A percentile compares a stretch with the other conserved stretches of the same genome.
Conservation (phyloP, 306 rosid genomes). For the Neltuma alba region DNA sequence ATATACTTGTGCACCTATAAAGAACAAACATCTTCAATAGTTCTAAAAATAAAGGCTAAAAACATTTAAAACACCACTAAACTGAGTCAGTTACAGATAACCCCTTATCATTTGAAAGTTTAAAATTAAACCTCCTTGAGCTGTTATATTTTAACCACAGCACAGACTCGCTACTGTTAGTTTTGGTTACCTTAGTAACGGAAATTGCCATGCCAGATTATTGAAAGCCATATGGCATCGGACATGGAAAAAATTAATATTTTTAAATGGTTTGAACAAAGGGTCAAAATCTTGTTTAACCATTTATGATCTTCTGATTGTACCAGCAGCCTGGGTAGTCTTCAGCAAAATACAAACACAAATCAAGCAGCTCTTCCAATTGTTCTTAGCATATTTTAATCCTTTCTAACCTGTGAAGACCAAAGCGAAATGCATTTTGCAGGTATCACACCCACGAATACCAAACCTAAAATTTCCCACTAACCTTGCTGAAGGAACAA, state of each 20-base stretch:
- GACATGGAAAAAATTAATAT: neutral
- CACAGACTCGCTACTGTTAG: neutral
- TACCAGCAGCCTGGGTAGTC: neutral
- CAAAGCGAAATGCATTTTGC: neutral
- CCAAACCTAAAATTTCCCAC: neutral
- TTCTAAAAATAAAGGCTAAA: neutral
- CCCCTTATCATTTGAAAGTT: neutral
- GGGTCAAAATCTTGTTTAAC: neutral
- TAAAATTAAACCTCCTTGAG: neutral
- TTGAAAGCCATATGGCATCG: neutral
- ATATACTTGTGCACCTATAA: neutral
- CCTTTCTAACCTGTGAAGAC: neutral
- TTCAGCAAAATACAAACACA: neutral
- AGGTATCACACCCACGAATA: neutral
- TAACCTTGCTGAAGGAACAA: neutral
- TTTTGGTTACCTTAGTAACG: neutral
- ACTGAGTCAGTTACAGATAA: neutral
- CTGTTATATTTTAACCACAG: neutral
- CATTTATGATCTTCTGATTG: neutral
- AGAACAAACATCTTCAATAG: neutral
- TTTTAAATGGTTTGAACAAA: neutral
- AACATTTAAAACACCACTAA: too few relatives aligned
- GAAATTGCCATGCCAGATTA: neutral
- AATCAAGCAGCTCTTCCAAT: neutral
- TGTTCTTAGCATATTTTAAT: neutral